Conservation (phyloP, 1,139 yeast species). For the Maudiozyma humilis region DNA sequence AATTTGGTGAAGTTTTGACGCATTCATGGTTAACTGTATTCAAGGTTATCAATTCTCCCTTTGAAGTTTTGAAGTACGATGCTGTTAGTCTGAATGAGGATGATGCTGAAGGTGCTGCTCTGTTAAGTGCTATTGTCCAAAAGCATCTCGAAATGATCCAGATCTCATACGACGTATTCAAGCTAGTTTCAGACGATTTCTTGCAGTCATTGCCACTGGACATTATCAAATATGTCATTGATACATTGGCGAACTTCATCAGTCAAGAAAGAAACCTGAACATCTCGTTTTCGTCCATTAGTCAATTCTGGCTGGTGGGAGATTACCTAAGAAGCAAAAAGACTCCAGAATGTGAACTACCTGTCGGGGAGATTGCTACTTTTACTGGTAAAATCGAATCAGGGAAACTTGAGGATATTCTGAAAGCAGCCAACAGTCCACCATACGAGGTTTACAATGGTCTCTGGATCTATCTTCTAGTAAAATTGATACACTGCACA, state of each 20-base stretch:
- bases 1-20: conserved; percentile 55
- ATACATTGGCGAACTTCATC: conserved; percentile 64
- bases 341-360: conserved; percentile 6
- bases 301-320: conserved; percentile 86
- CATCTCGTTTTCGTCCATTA: conserved; percentile 80
- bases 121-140: conserved; percentile 29
- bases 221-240: conserved; percentile 56
- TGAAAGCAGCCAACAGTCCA: conserved; percentile 11
- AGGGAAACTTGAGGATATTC: conserved; percentile 12
- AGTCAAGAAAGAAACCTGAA: conserved; percentile 66
- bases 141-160: conserved; percentile 43
- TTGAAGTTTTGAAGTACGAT: conserved; percentile 37
- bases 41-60: conserved; percentile 59
- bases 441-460: conserved; percentile 21
- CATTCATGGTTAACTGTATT: conserved; percentile 70
- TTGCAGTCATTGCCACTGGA: conserved; percentile 57
- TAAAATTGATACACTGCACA: conserved; percentile 54
- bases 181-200: conserved; percentile 77
- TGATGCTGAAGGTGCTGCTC: conserved; percentile 23
- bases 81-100: conserved; percentile 9
- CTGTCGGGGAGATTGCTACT: conserved; percentile 4
- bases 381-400: not conserved
- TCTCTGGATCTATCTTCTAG: conserved; percentile 59
- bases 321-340: conserved; percentile 49
- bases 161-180: conserved; percentile 69